These are phyloP conservation scores for Pleurotus cornucopiae DNA, from an alignment of 768 basidiomycete genomes.

Conservation along the genomic window DNA sequence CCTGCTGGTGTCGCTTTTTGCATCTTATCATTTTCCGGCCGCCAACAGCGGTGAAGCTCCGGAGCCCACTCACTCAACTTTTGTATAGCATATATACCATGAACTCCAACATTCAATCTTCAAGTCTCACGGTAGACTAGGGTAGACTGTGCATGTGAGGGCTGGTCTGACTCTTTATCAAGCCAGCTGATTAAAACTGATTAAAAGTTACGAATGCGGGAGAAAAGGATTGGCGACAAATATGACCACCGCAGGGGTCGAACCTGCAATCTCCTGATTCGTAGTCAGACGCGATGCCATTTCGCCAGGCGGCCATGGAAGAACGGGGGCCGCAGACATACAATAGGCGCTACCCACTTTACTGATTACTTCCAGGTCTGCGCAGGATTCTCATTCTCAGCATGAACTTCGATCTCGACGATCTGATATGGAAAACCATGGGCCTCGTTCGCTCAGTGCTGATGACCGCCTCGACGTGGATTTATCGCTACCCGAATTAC, in stretches of 20 bases:
- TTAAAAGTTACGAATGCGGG: too few relatives aligned
- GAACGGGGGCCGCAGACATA: not conserved
- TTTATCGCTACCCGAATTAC: not conserved
- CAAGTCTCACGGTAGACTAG: too few relatives aligned
- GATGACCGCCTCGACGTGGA: not conserved
- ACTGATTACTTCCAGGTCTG: not conserved
- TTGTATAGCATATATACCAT: too few relatives aligned
- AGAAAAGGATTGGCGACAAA: not conserved
- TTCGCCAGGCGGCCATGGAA: constrained; percentile 74
- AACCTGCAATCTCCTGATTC: constrained; percentile 94
- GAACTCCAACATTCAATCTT: too few relatives aligned
- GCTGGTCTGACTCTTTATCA: too few relatives aligned
- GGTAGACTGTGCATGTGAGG: too few relatives aligned
- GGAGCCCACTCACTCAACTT: too few relatives aligned
- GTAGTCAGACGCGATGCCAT: constrained; percentile 94
- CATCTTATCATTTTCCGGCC: not conserved
- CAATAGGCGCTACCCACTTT: not conserved
- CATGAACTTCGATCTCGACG: not conserved
- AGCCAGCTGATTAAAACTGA: too few relatives aligned
- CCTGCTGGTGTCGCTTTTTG: constrained; percentile 27
- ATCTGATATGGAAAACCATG: not conserved
- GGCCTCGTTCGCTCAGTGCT: too few relatives aligned
- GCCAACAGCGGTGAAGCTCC: not conserved
- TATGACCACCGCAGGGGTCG: constrained; percentile 84
- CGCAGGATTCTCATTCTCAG: not conserved